Conservation (phyloP, 2,329 filamentous ascomycete species). For the Fusarium metavorans region DNA sequence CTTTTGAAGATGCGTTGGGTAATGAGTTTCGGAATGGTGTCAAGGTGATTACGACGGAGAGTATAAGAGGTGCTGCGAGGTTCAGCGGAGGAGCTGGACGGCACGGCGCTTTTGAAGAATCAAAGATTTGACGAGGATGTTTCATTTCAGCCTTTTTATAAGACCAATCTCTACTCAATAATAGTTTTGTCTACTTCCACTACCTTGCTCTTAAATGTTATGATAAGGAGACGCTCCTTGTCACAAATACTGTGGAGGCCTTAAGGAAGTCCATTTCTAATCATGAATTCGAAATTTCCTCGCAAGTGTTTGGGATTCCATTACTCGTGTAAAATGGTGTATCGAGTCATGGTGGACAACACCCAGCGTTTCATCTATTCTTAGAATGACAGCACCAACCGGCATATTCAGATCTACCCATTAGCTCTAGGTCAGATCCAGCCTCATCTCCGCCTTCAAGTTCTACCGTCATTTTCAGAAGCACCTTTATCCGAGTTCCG, state of each 20-base stretch:
- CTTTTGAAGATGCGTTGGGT: conserved; percentile 62
- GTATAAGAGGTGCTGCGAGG: conserved; percentile 44
- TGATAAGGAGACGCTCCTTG: not conserved
- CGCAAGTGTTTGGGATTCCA: not conserved
- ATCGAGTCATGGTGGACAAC: not conserved
- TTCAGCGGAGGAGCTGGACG: conserved; percentile 21
- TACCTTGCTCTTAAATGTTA: not conserved
- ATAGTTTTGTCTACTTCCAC: not conserved
- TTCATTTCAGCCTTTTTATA: not conserved
- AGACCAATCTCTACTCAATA: not conserved
- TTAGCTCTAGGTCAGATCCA: not conserved
- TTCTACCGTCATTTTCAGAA: not conserved
- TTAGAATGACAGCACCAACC: not conserved
- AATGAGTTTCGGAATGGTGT: conserved; percentile 60
- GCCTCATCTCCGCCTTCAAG: not conserved
- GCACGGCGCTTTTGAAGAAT: not conserved
- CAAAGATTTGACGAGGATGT: not conserved
- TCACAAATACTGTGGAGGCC: not conserved
- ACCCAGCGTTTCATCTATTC: not conserved
- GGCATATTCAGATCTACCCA: not conserved
- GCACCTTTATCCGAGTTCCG: not conserved
- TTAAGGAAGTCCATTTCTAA: not conserved
- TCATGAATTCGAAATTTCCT: not conserved
- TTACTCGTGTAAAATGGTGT: not conserved
- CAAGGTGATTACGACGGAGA: conserved; percentile 57